Base-by-base conservation (phyloP, 2,329 filamentous ascomycete genomes). In the Colletotrichum cordylinicola region DNA sequence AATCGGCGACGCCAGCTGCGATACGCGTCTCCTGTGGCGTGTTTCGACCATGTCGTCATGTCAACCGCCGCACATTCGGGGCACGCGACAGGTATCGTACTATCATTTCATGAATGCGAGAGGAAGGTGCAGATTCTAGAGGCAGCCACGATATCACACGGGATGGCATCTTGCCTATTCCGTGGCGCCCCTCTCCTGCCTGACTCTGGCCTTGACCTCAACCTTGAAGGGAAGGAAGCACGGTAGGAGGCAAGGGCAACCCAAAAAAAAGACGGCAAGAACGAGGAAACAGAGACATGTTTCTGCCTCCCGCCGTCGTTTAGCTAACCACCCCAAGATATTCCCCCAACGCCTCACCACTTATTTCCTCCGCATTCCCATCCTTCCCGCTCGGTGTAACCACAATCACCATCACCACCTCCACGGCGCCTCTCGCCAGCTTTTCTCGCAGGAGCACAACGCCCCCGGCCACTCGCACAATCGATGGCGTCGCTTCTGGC, bases 1-100 rank as follows among this genome's bases (percentile, higher is more conserved):
- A 64, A 52, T n/a, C 56, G 68, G 62, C 39, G 31, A 31, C 12
- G 62, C n/a, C 52, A 31, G 16, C 35, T 24, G 29, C 35, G 39
- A 67, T 18, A 27, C 39, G 58, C 60, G 29, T 21, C 52, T 33
- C 27, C 29, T 13, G 55, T 58, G 69, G 27, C 29, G 39, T 67
- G 52, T 52, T 72, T 72, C 39, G 39, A 18, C 24, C 61, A 67
- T 75, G 73, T 62, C 64, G 73, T 75, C 73, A 72, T 75, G 43
- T 73, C 64, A 58, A 65, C 56, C 37, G 35, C 21, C 64, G 61
- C 39, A 39, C 37, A 67, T 43, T 24, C 8, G 37, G 39, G 27
- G 58, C 58, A 65, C 56, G 64, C 43, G 72, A 67, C 52, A 21
- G 10, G 48, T 67, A 39, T 71, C 29, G 27, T 60, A 35, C 66